phyloP scores from a whole-genome alignment of 1,284 basidiomycete genomes.

The Cutaneotrichosporon daszewskae region DNA sequence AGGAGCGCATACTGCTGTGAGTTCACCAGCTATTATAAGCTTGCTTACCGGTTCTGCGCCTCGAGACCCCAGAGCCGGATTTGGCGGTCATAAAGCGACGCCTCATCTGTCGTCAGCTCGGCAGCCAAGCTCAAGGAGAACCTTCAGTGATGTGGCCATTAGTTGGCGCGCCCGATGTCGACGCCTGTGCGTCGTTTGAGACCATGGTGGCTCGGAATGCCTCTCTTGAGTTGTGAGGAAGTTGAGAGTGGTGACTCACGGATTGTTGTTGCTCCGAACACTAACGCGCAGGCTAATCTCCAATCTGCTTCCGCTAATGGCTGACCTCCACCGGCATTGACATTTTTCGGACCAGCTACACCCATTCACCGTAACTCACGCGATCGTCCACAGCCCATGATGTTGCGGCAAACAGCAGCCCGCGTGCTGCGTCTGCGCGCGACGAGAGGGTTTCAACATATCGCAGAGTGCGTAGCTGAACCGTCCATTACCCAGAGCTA shows the following conservation, averaged over 20 bases:
- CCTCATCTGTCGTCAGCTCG: constrained; percentile 57
- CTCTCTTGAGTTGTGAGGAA: not conserved
- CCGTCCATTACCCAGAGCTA: not conserved
- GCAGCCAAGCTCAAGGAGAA: constrained; percentile 4
- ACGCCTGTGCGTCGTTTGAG: not conserved
- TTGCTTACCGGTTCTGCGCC: constrained; percentile 79
- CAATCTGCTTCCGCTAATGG: constrained; percentile 7
- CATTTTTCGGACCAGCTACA: constrained; percentile 5
- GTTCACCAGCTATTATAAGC: not conserved
- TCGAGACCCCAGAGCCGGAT: constrained; percentile 97
- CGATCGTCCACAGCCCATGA: constrained; percentile 4
- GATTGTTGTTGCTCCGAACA: too few species aligned
- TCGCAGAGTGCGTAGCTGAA: not conserved
- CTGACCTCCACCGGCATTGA: constrained; percentile 4
- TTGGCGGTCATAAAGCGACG: constrained; percentile 89
- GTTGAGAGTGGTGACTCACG: not conserved
- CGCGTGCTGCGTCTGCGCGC: constrained; percentile 9
- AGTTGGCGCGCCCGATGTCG: not conserved
- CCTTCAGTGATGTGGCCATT: constrained; percentile 40
- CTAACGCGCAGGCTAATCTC: too few species aligned
- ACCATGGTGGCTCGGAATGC: not conserved
- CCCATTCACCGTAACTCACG: not conserved
- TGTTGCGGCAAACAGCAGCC: constrained; percentile 20
- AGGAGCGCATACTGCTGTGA: constrained; percentile 74
- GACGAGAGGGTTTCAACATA: constrained; percentile 4